phyloP scores from a whole-genome alignment of 2,329 filamentous ascomycete species.

The Arthrobotrys megalospora region DNA sequence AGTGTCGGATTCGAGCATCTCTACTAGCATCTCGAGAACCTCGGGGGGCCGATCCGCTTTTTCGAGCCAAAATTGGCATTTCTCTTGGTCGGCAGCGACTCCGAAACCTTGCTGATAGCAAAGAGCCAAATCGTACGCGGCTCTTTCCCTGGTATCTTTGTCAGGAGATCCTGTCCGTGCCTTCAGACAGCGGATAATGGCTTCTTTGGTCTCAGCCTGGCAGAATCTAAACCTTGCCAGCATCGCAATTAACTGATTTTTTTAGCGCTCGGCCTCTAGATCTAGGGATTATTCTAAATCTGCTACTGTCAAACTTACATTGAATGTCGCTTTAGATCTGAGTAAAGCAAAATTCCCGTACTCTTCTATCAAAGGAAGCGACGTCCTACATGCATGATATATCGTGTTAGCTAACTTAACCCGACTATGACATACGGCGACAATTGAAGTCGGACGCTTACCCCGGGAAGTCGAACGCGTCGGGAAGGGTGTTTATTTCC shows the following conservation, averaged over 20 bases:
- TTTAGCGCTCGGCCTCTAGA: not conserved
- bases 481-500: not conserved
- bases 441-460: not conserved
- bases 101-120: constrained; percentile 20
- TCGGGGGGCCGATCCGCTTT: not conserved
- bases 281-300: not conserved
- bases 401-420: not conserved
- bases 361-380: constrained; percentile 20
- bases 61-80: constrained; percentile 12
- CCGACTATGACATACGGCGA: not conserved
- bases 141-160: not conserved
- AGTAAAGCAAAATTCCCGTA: constrained; percentile 14
- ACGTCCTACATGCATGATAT: not conserved
- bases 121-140: constrained; percentile 19
- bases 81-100: not conserved
- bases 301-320: not conserved
- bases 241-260: constrained; percentile 10
- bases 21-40: not conserved
- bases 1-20: constrained; percentile 13
- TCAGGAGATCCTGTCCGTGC: not conserved
- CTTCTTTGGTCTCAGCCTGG: not conserved
- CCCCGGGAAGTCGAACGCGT: not conserved
- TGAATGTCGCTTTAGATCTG: constrained; percentile 13
- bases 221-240: constrained; percentile 19
- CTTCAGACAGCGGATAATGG: constrained; percentile 3